Evolutionary conservation across 768 basidiomycete species (phyloP), one percentile per base, ranked within the genome.

Genomic region (Rhodosporidiobolus sp.): DNA sequence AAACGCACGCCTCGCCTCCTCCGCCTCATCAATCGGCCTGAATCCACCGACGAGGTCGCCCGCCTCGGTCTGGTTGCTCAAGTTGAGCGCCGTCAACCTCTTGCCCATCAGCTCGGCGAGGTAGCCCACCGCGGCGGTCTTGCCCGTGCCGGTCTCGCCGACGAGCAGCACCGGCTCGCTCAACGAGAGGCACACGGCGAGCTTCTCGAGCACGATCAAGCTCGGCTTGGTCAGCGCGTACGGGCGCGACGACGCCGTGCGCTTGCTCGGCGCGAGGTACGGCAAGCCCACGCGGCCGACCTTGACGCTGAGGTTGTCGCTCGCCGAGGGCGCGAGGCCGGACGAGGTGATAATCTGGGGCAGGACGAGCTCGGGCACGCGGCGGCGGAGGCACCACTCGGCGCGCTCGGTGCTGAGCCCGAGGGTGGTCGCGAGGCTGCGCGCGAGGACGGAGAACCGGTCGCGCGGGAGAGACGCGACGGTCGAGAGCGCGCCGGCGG

Each of bases 141-240:
- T 99, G 22, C 96, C 96, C 1, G 96, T 99, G n/a, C 96, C 96
- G 4, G 96, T 99, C 83, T 99, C 96, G 57, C 96, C 96, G 0
- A 94, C 93, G 34, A 99, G 85, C 14, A 99, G 85, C 9, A 94
- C 84, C 9, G 96, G 93, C 79, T 99, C 96, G 22, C 82, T 82
- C 57, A 89, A 83, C 0, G 88, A 84, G 57, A 93, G 84, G 0
- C 89, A 86, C 30, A 87, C 88, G 4, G 88, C 87, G 49, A 98
- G 88, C 24, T 91, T 87, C 30, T 91, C 90, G 46, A 97, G 85
- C 5, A 98, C 84, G 43, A 86, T 81, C 1, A 90, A 81, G 0
- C 93, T 93, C 1, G 93, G 94, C 65, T 87, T 87, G 77, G 97
- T 95, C 82, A 97, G 83, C 0, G 90, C 94, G 78, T 94, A 99